These are phyloP conservation scores for Sarocladium strictum DNA, from an alignment of 2,329 filamentous ascomycete species.

Conservation along the genomic window DNA sequence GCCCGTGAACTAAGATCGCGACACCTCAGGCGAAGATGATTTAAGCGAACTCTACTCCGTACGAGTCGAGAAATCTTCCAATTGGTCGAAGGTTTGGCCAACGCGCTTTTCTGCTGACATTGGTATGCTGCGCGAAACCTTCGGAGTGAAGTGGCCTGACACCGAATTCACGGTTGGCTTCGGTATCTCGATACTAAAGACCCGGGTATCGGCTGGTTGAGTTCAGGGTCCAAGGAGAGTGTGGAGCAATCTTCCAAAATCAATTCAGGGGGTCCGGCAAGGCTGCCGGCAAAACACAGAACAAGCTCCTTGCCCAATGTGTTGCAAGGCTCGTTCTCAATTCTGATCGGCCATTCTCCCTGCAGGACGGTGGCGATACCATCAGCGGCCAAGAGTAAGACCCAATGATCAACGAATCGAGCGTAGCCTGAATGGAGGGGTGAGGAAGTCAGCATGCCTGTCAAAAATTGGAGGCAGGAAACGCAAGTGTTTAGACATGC, in stretches of 20 bases:
- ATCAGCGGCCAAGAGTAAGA: neutral
- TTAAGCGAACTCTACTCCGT: too few species aligned
- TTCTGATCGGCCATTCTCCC: neutral
- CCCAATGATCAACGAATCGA: neutral
- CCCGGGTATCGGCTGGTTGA: neutral
- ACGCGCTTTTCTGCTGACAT: neutral
- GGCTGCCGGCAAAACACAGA: neutral
- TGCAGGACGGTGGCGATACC: neutral
- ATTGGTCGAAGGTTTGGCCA: too few species aligned
- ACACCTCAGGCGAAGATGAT: too few species aligned
- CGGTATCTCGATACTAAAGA: neutral
- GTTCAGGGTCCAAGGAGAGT: neutral
- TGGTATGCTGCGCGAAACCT: neutral
- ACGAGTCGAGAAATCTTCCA: too few species aligned
- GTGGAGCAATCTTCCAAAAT: neutral
- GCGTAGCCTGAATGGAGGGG: neutral
- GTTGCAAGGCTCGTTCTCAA: neutral
- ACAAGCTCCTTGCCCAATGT: neutral
- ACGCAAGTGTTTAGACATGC: neutral
- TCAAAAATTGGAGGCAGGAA: neutral
- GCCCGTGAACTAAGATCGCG: too few species aligned
- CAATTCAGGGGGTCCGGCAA: neutral
- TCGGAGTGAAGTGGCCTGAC: neutral
- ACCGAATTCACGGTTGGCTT: neutral
- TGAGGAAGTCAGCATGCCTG: neutral